phyloP scores from a whole-genome alignment of 2,329 filamentous ascomycete genomes.

The Aaosphaeria pasadenensis region DNA sequence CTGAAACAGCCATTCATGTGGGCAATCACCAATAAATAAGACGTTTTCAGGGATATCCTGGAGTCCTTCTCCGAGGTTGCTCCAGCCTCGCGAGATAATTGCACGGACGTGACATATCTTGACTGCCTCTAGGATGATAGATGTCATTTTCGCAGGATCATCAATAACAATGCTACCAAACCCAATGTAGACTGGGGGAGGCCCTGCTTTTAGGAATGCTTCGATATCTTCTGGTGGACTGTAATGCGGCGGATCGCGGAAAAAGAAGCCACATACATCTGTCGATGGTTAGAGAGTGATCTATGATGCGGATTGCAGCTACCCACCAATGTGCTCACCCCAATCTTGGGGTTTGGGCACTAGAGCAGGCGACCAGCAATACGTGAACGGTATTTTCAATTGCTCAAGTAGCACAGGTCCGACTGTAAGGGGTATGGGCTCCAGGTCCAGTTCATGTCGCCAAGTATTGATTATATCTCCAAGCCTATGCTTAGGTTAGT shows the following conservation, averaged over 20 bases:
- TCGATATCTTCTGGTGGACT: slow-evolving; percentile 18
- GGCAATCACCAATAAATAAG: slow-evolving; percentile 74
- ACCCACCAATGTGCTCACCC: slow-evolving; percentile 13
- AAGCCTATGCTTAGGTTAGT: slow-evolving; percentile 37
- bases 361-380: slow-evolving; percentile 45
- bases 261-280: slow-evolving; percentile 21
- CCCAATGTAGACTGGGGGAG: slow-evolving; percentile 29
- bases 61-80: slow-evolving; percentile 27
- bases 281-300: slow-evolving; percentile 2
- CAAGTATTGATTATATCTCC: slow-evolving; percentile 48
- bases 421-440: slow-evolving; percentile 35
- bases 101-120: slow-evolving; percentile 45
- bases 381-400: slow-evolving; percentile 43
- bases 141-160: slow-evolving; percentile 18
- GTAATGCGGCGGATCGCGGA: slow-evolving; percentile 16
- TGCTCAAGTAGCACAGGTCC: slow-evolving; percentile 36
- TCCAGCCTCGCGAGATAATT: slow-evolving; percentile 39
- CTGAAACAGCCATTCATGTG: slow-evolving; percentile 83
- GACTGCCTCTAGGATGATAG: slow-evolving; percentile 73
- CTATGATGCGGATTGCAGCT: slow-evolving; percentile 4
- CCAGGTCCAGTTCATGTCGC: slow-evolving; percentile 40
- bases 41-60: slow-evolving; percentile 65
- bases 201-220: slow-evolving; percentile 21
- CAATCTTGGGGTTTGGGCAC: slow-evolving; percentile 21
- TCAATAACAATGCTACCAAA: slow-evolving; percentile 31